Conservation (phyloP, 2,329 filamentous ascomycete species). For the Pseudogymnoascus sp. region DNA sequence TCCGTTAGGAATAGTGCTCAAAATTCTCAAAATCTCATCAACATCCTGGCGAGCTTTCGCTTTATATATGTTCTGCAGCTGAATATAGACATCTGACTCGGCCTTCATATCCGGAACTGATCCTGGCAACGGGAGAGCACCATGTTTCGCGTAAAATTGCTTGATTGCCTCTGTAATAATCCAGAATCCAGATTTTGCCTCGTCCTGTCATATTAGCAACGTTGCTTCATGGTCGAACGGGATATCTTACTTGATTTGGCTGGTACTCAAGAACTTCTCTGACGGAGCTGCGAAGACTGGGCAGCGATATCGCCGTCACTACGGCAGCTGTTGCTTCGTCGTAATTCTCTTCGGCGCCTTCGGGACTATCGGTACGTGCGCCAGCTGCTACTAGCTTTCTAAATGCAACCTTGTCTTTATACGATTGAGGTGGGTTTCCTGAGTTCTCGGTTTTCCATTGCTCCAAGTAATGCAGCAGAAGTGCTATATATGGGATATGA, state of each 20-base stretch:
- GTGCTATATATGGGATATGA: constrained; percentile 78
- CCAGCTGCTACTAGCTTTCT: constrained; percentile 60
- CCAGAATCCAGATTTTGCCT: constrained; percentile 68
- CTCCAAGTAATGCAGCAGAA: constrained; percentile 75
- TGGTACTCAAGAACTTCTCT: constrained; percentile 71
- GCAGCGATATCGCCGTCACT: constrained; percentile 71
- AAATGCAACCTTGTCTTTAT: constrained; percentile 82
- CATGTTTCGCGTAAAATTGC: constrained; percentile 66
- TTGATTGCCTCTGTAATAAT: constrained; percentile 74
- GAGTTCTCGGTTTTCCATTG: constrained; percentile 68
- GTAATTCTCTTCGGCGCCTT: constrained; percentile 94
- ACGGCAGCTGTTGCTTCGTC: constrained; percentile 86
- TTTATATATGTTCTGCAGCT: constrained; percentile 90
- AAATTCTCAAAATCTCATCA: constrained; percentile 62
- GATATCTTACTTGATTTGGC: constrained; percentile 39
- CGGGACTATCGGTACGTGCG: constrained; percentile 64
- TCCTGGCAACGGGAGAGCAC: constrained; percentile 73
- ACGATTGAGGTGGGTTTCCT: constrained; percentile 62
- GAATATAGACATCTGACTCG: constrained; percentile 79
- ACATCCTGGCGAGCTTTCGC: constrained; percentile 72
- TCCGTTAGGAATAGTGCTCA: constrained; percentile 46
- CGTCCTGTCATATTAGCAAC: constrained; percentile 29
- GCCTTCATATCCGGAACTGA: constrained; percentile 97
- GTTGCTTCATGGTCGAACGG: background rate
- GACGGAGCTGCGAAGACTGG: constrained; percentile 60